Percentiles rank a stretch among this genome's conserved stretches.
Conservation (phyloP, 495 filamentous ascomycete species). For the Neurospora tetraspora region DNA sequence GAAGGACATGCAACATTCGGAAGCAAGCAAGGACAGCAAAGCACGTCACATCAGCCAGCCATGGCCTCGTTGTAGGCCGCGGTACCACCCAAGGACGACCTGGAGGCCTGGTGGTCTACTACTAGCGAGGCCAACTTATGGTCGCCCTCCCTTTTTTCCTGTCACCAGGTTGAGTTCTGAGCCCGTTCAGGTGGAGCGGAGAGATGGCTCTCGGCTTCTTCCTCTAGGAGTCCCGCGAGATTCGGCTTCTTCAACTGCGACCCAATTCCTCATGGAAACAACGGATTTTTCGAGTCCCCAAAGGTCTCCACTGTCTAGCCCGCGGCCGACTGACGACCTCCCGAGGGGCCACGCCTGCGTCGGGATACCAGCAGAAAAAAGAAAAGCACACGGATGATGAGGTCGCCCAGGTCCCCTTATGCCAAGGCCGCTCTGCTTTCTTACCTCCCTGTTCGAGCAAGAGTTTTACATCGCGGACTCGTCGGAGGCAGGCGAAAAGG, state of each 20-base stretch:
- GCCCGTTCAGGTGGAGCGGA: neutral
- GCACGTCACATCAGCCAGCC: constrained; percentile 10
- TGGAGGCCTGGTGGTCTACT: neutral
- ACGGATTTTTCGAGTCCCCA: neutral
- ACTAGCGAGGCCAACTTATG: neutral
- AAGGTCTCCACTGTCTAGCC: neutral
- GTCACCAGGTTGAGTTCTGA: neutral
- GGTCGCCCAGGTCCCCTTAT: neutral
- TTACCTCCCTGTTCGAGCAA: neutral
- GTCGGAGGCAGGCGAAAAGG: neutral
- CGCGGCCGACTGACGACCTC: neutral
- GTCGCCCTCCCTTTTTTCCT: neutral
- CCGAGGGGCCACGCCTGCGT: neutral
- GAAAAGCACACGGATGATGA: neutral
- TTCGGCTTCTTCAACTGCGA: neutral
- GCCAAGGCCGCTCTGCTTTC: neutral
- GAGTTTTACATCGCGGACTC: neutral
- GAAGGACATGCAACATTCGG: constrained; percentile 1
- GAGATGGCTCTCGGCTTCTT: neutral
- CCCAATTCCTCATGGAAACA: neutral
- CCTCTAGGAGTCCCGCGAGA: neutral
- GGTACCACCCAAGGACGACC: neutral
- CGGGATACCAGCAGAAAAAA: neutral
- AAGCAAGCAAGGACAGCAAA: constrained; percentile 9
- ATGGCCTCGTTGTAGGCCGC: neutral